phyloP scores from a whole-genome alignment of 345 rosid genomes.

The Eucalyptus marginata region DNA sequence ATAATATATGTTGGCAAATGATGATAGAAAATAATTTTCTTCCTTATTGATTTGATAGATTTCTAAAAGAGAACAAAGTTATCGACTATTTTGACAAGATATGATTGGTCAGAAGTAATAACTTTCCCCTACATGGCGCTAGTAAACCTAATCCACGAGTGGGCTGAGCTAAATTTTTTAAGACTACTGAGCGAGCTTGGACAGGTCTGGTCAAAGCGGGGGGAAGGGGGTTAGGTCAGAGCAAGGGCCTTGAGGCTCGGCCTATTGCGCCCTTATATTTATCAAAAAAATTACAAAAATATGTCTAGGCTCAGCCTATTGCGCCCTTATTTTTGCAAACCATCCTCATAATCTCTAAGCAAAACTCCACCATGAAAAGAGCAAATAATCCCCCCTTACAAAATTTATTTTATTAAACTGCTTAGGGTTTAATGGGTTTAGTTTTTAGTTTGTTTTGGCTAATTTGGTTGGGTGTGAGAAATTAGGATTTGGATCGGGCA shows the following conservation, averaged over 20 bases:
- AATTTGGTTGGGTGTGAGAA: too few relatives aligned
- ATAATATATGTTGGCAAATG: not conserved
- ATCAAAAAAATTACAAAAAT: too few relatives aligned
- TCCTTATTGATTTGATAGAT: not conserved
- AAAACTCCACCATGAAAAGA: not conserved
- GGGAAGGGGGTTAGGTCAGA: not conserved
- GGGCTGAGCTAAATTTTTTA: fast-evolving
- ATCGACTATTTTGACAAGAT: not conserved
- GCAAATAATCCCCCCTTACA: not conserved
- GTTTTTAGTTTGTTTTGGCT: not conserved
- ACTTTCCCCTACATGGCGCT: not conserved
- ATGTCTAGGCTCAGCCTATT: too few relatives aligned
- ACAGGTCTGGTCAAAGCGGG: fast-evolving
- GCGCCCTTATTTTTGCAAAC: too few relatives aligned
- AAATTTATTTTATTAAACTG: too few relatives aligned
- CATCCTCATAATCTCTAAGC: not conserved
- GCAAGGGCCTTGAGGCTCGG: not conserved
- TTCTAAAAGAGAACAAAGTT: not conserved
- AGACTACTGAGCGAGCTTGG: not conserved
- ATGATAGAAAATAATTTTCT: not conserved
- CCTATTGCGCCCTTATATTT: not conserved
- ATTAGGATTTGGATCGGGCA: too few relatives aligned
- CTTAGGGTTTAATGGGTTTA: not conserved
- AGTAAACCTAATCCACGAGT: not conserved
- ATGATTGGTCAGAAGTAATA: not conserved